Conservation (phyloP, 139 green algal genomes). For the Chlorella sp. region DNA sequence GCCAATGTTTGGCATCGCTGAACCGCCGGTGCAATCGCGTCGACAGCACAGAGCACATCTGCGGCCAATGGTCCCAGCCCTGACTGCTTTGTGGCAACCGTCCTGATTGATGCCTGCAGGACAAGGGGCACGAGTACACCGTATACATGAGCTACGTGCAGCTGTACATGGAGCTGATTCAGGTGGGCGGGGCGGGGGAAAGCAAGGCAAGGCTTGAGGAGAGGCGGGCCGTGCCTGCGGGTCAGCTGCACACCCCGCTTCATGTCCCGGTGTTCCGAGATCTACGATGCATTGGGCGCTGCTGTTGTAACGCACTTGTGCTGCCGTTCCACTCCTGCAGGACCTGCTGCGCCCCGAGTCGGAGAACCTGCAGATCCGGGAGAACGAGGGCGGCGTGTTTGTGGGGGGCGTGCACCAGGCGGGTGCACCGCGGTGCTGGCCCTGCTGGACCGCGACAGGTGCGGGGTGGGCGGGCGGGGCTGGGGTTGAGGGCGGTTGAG, state of each 20-base stretch:
- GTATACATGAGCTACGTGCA: slow-evolving; percentile 87
- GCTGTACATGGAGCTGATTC: slow-evolving; percentile 90
- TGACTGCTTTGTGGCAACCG: no score
- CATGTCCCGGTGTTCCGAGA: not conserved
- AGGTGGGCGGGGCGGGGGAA: slow-evolving; percentile 18
- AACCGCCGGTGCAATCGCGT: no score
- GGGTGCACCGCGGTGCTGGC: slow-evolving; percentile 50
- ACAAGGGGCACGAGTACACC: slow-evolving; percentile 57
- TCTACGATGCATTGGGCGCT: not conserved
- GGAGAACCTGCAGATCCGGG: slow-evolving; percentile 83
- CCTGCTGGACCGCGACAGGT: slow-evolving; percentile 36
- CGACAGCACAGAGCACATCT: no score
- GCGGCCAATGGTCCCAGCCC: no score
- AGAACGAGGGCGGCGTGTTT: slow-evolving; percentile 81
- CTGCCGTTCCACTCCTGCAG: slow-evolving; percentile 29
- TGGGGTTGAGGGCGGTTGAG: slow-evolving; percentile 48
- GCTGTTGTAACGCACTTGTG: not conserved
- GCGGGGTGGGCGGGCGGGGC: not conserved
- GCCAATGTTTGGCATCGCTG: no score
- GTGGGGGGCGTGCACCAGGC: slow-evolving; percentile 72
- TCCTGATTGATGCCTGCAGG: no score
- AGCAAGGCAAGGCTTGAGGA: no score
- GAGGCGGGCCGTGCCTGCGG: no score
- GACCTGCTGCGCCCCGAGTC: slow-evolving; percentile 79
- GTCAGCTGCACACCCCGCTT: no score